phyloP scores from a whole-genome alignment of 2,329 filamentous ascomycete genomes.

The Ophiobolus disseminans region DNA sequence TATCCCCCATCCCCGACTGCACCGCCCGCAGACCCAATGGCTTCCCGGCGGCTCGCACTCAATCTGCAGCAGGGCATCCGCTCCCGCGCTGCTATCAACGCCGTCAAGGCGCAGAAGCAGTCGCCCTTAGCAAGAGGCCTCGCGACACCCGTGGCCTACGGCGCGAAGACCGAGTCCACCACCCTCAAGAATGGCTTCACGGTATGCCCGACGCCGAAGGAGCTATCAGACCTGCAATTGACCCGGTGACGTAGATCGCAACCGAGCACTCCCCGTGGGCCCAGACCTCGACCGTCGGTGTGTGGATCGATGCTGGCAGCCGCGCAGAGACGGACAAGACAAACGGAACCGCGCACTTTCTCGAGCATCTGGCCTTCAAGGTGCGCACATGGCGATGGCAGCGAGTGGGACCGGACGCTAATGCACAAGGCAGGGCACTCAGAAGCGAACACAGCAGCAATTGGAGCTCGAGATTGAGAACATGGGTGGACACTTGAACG shows the following conservation, averaged over 20 bases:
- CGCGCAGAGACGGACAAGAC: conserved; percentile 97
- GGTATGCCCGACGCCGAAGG: conserved; percentile 59
- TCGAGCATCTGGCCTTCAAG: conserved; percentile 99
- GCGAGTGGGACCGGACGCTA: conserved; percentile 26
- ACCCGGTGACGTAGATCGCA: conserved; percentile 72
- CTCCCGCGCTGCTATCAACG: conserved; percentile 82
- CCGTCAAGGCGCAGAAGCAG: conserved; percentile 59
- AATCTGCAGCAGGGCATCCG: conserved; percentile 91
- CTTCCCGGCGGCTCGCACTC: conserved; percentile 95
- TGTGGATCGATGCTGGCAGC: conserved; percentile 99
- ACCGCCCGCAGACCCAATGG: conserved; percentile 67
- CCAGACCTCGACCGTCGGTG: conserved; percentile 96
- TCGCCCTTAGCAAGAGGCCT: conserved; percentile 83
- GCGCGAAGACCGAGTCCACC: conserved; percentile 90
- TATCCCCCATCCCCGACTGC: conserved; percentile 32
- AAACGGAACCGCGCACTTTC: conserved; percentile 99
- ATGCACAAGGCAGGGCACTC: conserved; percentile 72
- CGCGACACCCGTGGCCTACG: conserved; percentile 77
- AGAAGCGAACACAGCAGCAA: conserved; percentile 94
- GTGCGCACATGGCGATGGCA: conserved; percentile 56
- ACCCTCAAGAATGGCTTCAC: conserved; percentile 98
- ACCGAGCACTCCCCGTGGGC: conserved; percentile 98
- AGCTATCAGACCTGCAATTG: conserved; percentile 37
- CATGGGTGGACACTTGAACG: conserved; percentile 99
- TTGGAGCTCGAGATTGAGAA: conserved; percentile 99